Base-by-base conservation (phyloP, 306 rosid genomes). In the Glycine tomentella region DNA sequence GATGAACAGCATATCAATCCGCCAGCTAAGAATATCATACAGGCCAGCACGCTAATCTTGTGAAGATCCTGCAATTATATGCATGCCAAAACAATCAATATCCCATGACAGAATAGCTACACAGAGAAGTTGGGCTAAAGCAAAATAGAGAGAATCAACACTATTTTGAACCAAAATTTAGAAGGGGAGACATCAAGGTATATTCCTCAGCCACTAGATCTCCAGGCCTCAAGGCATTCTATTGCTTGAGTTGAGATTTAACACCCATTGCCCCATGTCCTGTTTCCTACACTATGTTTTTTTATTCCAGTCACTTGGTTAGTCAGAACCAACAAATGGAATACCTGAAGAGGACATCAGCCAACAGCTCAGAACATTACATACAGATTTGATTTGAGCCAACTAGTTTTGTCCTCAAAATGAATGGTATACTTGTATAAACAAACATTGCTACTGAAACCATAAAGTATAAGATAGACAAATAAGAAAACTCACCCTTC, bases 41-140 rank as follows among this genome's bases (percentile, higher is more conserved):
- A 92, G 85, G 94, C 83, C 97, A 90, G 95, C 98, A 93, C 80
- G 91, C 89, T 96, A 96, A 87, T 90, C 98, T 91, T 88, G 99
- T 86, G 89, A 85, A 87, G 75, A 96, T 84, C 99, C 99, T 96
- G 99, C 99, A 96, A 93, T 93, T 93, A 90, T 95, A 95, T 89
- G 98, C 92, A 93, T 90, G 98, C 97, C 99, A 93, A 94, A 92
- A 90, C 64, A 87, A 96, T 96, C 97, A 96, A 96, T 90, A 93
- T 87, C 90, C 88, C 96, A 87, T 88, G 86, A 87, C 90, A 88
- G 83, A 86, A 90, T 86, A 87, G 74, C 92, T 85, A 84, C 89
- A 83, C 71, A 89, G 55, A 84, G 92, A 73, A 87, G 90, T 85
- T 86, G 88, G 86, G 88, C 93, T 82, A 89, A 86, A 83, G 87